phyloP scores from a whole-genome alignment of 116 monocot genomes.

The Phalaenopsis hybrid region DNA sequence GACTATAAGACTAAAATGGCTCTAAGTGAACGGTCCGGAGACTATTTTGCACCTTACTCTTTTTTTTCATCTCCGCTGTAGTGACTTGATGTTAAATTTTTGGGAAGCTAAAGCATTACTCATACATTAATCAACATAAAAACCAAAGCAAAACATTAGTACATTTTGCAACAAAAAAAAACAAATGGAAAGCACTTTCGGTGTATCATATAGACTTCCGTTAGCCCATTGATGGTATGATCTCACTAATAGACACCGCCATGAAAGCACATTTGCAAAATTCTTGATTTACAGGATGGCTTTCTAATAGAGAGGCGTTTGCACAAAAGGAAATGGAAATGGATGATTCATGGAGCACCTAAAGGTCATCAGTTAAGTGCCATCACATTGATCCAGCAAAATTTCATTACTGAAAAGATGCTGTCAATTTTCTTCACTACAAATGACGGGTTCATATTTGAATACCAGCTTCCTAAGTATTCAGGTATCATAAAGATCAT shows the following conservation, averaged over 20 bases:
- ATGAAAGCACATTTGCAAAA: slow-evolving; percentile 7
- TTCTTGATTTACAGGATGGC: slow-evolving; percentile 60
- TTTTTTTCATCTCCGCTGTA: too few relatives aligned
- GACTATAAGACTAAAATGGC: too few relatives aligned
- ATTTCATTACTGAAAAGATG: slow-evolving; percentile 24
- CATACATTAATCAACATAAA: too few relatives aligned
- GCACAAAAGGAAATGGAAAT: slow-evolving; percentile 90
- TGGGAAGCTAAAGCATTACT: too few relatives aligned
- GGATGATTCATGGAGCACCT: slow-evolving; percentile 69
- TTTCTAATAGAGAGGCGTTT: slow-evolving; percentile 68
- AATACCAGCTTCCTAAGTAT: slow-evolving; percentile 57
- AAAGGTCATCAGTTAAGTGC: slow-evolving; percentile 51
- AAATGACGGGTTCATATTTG: slow-evolving; percentile 54
- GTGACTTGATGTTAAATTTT: too few relatives aligned
- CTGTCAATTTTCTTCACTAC: slow-evolving; percentile 54
- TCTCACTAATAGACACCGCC: background rate
- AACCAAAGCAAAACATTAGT: too few relatives aligned
- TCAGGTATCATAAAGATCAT: slow-evolving; percentile 31
- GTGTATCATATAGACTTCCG: background rate
- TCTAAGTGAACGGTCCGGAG: too few relatives aligned
- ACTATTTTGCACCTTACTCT: too few relatives aligned
- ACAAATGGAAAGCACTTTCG: too few relatives aligned
- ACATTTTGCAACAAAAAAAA: too few relatives aligned
- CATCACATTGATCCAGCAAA: slow-evolving; percentile 43
- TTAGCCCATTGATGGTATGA: background rate